These are phyloP conservation scores for Claviceps monticola DNA, from an alignment of 2,329 filamentous ascomycete genomes.

Conservation along the genomic window DNA sequence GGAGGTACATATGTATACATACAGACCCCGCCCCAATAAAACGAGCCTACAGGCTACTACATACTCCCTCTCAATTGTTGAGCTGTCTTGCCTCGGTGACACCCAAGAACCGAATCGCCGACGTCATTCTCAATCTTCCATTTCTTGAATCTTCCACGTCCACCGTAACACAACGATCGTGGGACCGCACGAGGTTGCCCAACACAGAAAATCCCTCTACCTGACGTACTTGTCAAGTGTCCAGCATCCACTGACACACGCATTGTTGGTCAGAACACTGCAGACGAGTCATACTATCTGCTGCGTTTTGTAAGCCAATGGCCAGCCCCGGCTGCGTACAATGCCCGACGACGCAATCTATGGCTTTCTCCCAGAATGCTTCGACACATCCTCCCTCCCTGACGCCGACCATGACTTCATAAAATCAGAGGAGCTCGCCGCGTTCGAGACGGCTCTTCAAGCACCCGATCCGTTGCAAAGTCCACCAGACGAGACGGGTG, in stretches of 20 bases:
- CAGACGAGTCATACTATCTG: background rate
- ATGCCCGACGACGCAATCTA: slow-evolving; percentile 23
- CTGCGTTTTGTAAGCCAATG: background rate
- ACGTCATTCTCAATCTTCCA: no score
- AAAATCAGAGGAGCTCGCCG: slow-evolving; percentile 53
- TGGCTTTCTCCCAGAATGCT: slow-evolving; percentile 48
- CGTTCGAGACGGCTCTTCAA: slow-evolving; percentile 70
- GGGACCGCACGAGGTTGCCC: no score
- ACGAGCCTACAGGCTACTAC: no score
- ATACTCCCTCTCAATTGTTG: no score
- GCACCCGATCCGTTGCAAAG: slow-evolving; percentile 63
- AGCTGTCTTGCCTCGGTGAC: no score
- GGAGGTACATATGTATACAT: background rate
- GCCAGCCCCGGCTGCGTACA: slow-evolving; percentile 5
- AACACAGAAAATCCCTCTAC: no score
- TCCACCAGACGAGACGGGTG: slow-evolving; percentile 35
- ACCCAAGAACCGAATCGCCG: no score
- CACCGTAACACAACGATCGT: no score
- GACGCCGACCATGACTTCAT: slow-evolving; percentile 72
- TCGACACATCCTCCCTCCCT: slow-evolving; percentile 58
- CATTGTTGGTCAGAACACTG: background rate
- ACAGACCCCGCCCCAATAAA: no score
- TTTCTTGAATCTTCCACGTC: no score
- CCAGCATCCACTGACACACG: background rate
- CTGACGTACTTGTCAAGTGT: no score